Conservation (phyloP, 768 basidiomycete genomes). For the Amanita inopinata region DNA sequence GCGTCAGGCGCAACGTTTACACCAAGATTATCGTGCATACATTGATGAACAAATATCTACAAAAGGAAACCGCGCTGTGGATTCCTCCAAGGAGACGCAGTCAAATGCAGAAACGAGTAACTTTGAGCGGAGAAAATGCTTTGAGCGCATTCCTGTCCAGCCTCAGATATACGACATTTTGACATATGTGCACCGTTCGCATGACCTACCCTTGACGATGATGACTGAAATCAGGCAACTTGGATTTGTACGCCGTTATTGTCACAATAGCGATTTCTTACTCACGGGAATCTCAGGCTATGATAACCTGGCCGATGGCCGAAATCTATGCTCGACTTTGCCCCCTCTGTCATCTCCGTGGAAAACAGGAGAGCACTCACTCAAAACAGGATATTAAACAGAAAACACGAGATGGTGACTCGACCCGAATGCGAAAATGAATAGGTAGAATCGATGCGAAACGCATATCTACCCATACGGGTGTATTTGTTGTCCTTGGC, state of each 20-base stretch:
- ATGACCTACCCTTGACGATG: constrained; percentile 44
- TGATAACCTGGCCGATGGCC: constrained; percentile 66
- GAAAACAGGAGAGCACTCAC: constrained; percentile 8
- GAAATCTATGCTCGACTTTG: constrained; percentile 58
- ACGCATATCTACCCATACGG: too few species aligned
- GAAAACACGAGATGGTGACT: not conserved
- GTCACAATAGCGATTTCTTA: constrained; percentile 1
- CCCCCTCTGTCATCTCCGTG: constrained; percentile 31
- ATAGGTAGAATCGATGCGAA: too few species aligned
- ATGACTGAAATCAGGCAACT: constrained; percentile 45
- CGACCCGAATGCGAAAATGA: not conserved
- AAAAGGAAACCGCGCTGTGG: not conserved
- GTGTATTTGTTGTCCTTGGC: too few species aligned
- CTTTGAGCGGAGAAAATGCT: constrained; percentile 21
- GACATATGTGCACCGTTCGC: constrained; percentile 55
- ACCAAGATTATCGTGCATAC: constrained; percentile 34
- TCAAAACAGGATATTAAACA: not conserved
- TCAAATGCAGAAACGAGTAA: constrained; percentile 14
- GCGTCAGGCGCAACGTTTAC: constrained; percentile 39
- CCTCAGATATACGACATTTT: constrained; percentile 61
- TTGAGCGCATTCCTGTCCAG: constrained; percentile 56
- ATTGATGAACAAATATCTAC: constrained; percentile 15
- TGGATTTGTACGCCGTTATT: constrained; percentile 41
- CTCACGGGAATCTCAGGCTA: constrained; percentile 29
- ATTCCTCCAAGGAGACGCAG: not conserved